Evolutionary conservation across 2,329 filamentous ascomycete species (phyloP).

Genomic region (Hysterium pulicare): DNA sequence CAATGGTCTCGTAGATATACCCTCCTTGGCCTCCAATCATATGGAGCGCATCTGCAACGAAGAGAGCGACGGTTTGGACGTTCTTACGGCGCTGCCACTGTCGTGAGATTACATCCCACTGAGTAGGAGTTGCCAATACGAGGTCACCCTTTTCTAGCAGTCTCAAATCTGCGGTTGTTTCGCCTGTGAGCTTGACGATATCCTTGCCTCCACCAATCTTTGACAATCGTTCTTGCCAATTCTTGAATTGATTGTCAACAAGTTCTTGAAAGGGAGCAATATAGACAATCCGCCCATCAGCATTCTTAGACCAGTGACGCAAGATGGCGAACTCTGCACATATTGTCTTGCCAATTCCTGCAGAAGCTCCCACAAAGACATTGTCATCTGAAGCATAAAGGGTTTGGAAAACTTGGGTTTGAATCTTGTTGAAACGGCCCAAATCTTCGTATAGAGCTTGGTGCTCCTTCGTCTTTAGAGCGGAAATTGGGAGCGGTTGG

Average conservation of each 20-base stretch:
- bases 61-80: conserved; percentile 81
- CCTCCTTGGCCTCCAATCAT: conserved; percentile 83
- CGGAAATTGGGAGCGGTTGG: conserved; percentile 84
- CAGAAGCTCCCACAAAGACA: conserved; percentile 87
- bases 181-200: conserved; percentile 89
- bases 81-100: conserved; percentile 98
- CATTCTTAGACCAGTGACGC: conserved; percentile 74
- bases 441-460: conserved; percentile 77
- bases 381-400: conserved; percentile 89
- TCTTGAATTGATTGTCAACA: conserved; percentile 73
- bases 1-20: conserved; percentile 90
- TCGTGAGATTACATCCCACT: conserved; percentile 94
- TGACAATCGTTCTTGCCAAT: conserved; percentile 79
- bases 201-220: conserved; percentile 77
- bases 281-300: conserved; percentile 80
- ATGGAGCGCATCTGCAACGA: conserved; percentile 94
- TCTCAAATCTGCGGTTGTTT: conserved; percentile 86
- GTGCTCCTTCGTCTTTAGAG: conserved; percentile 82
- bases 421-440: conserved; percentile 92
- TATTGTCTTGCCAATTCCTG: conserved; percentile 93
- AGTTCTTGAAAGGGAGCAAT: conserved; percentile 93
- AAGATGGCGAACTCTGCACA: conserved; percentile 93
- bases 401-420: conserved; percentile 95
- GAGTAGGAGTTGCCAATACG: conserved; percentile 84
- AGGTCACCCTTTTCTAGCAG: conserved; percentile 83